phyloP scores from a whole-genome alignment of 2,329 filamentous ascomycete genomes.

The Sporothrix inflata region DNA sequence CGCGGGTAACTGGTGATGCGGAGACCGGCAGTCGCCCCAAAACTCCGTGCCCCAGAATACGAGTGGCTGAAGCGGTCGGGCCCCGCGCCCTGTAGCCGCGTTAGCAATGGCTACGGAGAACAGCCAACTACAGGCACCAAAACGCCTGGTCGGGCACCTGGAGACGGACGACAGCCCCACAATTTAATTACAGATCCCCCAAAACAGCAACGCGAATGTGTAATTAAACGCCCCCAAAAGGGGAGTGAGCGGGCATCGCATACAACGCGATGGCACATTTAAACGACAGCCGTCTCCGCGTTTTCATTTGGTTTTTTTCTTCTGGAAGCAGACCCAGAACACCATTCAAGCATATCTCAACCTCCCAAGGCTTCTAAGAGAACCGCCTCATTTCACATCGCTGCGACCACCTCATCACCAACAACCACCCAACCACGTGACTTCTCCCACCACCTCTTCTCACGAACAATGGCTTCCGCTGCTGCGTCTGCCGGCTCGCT shows the following conservation, averaged over 20 bases:
- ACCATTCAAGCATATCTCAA: not conserved
- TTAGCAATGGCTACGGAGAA: not conserved
- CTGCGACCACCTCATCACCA: not conserved
- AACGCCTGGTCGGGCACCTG: not conserved
- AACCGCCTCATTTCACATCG: not conserved
- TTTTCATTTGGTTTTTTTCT: not conserved
- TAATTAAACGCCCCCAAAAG: not conserved
- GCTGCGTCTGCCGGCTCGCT: constrained; percentile 38
- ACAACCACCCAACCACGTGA: not conserved
- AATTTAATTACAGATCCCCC: constrained; percentile 10
- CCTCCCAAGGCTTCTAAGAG: not conserved
- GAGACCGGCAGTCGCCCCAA: constrained; percentile 4
- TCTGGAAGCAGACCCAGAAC: not conserved
- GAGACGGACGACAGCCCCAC: not conserved
- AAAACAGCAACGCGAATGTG: constrained; percentile 5
- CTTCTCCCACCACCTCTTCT: too few species aligned
- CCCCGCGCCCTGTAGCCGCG: not conserved
- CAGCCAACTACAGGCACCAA: not conserved
- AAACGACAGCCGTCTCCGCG: not conserved
- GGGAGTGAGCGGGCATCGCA: not conserved
- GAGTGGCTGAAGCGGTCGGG: not conserved
- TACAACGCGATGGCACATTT: not conserved
- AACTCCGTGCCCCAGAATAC: not conserved
- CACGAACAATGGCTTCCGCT: constrained; percentile 23
- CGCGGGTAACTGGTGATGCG: not conserved